These are phyloP conservation scores for Stachybotrys chartarum DNA, from an alignment of 2,329 filamentous ascomycete genomes.

Conservation along the genomic window DNA sequence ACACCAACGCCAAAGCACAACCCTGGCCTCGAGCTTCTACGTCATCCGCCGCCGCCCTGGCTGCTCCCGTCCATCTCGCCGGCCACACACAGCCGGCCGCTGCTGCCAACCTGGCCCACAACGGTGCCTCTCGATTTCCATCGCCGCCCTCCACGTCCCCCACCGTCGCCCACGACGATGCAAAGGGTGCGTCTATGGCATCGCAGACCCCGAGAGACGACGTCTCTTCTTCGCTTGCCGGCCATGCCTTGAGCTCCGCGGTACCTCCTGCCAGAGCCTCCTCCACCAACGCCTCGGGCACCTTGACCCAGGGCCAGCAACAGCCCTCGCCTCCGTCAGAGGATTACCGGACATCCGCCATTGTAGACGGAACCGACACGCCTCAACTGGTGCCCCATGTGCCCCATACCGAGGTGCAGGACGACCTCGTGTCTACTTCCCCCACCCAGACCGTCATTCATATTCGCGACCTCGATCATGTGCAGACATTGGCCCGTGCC, in stretches of 20 bases:
- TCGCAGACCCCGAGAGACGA: slow-evolving; percentile 24
- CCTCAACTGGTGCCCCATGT: slow-evolving; percentile 6
- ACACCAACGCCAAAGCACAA: neutral
- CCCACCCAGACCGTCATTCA: slow-evolving; percentile 54
- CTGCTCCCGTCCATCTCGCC: slow-evolving; percentile 10
- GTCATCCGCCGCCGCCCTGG: slow-evolving; percentile 4
- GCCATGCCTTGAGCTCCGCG: slow-evolving; percentile 11
- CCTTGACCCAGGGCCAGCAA: slow-evolving; percentile 9
- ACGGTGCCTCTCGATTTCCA: slow-evolving; percentile 41
- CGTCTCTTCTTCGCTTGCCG: slow-evolving; percentile 12
- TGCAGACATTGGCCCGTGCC: slow-evolving; percentile 78
- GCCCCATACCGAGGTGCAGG: neutral
- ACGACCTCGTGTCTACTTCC: slow-evolving; percentile 13
- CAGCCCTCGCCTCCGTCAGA: slow-evolving; percentile 29
- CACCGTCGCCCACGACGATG: slow-evolving; percentile 33
- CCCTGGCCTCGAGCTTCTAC: neutral
- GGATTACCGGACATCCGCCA: slow-evolving; percentile 28
- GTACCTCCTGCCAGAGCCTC: slow-evolving; percentile 6
- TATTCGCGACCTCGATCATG: slow-evolving; percentile 83
- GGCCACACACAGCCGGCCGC: neutral
- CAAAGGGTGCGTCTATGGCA: slow-evolving; percentile 40
- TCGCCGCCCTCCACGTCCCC: slow-evolving; percentile 49
- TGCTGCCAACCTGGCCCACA: slow-evolving; percentile 15
- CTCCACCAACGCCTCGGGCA: neutral
- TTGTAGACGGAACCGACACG: slow-evolving; percentile 23